Conservation (phyloP, 2,329 filamentous ascomycete genomes). For the Verticillium klebahnii region DNA sequence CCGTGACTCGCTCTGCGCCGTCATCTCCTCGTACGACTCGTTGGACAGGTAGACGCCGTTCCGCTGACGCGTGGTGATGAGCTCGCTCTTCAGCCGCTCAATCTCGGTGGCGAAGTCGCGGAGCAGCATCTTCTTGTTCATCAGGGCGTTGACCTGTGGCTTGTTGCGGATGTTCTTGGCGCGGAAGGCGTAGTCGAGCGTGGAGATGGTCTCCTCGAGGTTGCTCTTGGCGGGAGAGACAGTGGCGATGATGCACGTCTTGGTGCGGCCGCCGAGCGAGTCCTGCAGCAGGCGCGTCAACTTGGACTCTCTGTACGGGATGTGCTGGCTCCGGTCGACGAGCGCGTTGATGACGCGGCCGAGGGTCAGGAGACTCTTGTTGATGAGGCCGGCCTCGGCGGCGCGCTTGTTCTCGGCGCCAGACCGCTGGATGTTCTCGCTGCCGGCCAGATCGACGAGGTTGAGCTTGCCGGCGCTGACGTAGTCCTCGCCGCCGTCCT, state of each 20-base stretch:
- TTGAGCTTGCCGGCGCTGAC: slow-evolving; percentile 92
- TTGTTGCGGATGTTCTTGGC: slow-evolving; percentile 99
- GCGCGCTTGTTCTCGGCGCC: slow-evolving; percentile 98
- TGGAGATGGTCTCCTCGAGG: slow-evolving; percentile 96
- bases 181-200: slow-evolving; percentile 93
- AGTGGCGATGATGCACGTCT: slow-evolving; percentile 98
- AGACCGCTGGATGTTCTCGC: slow-evolving; percentile 95
- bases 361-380: slow-evolving; percentile 92
- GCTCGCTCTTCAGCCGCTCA: slow-evolving; percentile 87
- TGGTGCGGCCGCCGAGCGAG: slow-evolving; percentile 89
- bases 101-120: slow-evolving; percentile 90
- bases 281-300: slow-evolving; percentile 74
- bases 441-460: slow-evolving; percentile 91
- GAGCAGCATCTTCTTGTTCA: slow-evolving; percentile 89
- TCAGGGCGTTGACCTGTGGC: slow-evolving; percentile 85
- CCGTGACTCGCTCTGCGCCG: slow-evolving; percentile 84
- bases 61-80: slow-evolving; percentile 86
- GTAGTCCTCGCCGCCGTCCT: slow-evolving; percentile 84
- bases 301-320: slow-evolving; percentile 91
- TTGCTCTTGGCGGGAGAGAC: slow-evolving; percentile 93
- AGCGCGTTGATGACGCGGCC: slow-evolving; percentile 96
- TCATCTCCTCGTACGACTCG: slow-evolving; percentile 87
- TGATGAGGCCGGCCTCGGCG: slow-evolving; percentile 92
- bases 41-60: slow-evolving; percentile 93
- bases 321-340: slow-evolving; percentile 84